Base-by-base conservation (phyloP, 768 basidiomycete genomes). In the Leccinum variicolor region DNA sequence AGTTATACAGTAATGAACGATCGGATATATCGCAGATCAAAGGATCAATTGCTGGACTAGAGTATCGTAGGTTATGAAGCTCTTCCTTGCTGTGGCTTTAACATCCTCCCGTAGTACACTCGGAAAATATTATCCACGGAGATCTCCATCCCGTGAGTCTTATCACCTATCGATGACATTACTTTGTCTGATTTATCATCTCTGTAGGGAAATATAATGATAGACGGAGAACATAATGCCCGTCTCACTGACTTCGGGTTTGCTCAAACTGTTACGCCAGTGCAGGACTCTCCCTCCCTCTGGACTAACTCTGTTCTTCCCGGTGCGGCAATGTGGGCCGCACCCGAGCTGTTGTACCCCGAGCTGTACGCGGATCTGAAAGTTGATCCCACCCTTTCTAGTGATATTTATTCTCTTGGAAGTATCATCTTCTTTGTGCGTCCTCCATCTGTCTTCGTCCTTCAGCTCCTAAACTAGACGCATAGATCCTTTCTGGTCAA, bases 171-270 rank as follows among this genome's bases (percentile, higher is more conserved):
- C 23, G 8, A 34, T 21, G 10, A 17, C 17, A 17, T 9, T 14
- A 5, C 6, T 26, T 11, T 0, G 8, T 13, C 9, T 36, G 15
- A 57, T 29, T 53, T 47, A 4, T 19, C 21, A 14, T 25, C 1
- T 29, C 13, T 25, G 6, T n/a, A 60, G 59, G 29, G 10, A 1
- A 60, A 60, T 36, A 50, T 60, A 2, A 6, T 60, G 25, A 49
- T 60, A 7, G 59, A 60, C 5, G n/a, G 4, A 1, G 21, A 59
- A 1, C 3, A 53, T 13, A 52, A 53, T 10, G 23, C 52, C 0
- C 57, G 56, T 25, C 25, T 60, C 10, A 53, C 59, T 2, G 59
- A 59, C 29, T 28, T 60, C 28, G 59, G 59, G 1, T 45, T 57
- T 13, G 41, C 59, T 50, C 59, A 25, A 13, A 36, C 48, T 23